Evolutionary conservation across 148 eudicot species (phyloP).

Genomic region (Camellia lanceoleosa): DNA sequence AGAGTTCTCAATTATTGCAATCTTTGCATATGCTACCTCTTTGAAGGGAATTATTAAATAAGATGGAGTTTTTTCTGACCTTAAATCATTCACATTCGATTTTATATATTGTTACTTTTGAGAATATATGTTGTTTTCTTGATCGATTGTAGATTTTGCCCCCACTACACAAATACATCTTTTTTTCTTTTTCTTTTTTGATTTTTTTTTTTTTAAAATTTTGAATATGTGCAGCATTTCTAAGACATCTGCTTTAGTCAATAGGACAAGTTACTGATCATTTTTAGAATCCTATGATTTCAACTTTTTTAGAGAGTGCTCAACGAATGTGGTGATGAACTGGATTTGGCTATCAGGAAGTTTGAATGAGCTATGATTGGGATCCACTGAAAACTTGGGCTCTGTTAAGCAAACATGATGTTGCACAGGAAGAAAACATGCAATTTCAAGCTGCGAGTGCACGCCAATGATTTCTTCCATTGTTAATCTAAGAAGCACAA

Average conservation of each 20-base stretch:
- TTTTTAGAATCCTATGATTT: not conserved
- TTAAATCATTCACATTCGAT: not conserved
- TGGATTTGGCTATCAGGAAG: slow-evolving; percentile 73
- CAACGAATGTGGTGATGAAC: slow-evolving; percentile 67
- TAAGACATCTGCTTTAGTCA: not conserved
- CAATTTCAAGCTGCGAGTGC: slow-evolving; percentile 32
- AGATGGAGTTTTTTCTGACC: not conserved
- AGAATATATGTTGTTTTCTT: not conserved
- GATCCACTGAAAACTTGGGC: slow-evolving; percentile 34
- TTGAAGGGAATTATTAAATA: not conserved
- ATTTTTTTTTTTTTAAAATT: too few relatives aligned
- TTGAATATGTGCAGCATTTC: not conserved
- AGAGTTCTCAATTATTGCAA: not conserved
- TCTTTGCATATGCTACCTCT: not conserved
- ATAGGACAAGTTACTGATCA: not conserved
- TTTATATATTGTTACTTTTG: not conserved
- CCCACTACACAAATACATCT: too few relatives aligned
- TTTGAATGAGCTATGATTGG: slow-evolving; percentile 67
- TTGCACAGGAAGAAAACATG: slow-evolving; percentile 8
- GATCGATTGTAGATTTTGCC: not conserved
- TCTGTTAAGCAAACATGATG: slow-evolving; percentile 30
- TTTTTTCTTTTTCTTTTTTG: too few relatives aligned
- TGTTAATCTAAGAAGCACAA: too few relatives aligned
- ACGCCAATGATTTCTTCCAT: not conserved
- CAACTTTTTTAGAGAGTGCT: slow-evolving; percentile 77